Evolutionary conservation across 2,329 filamentous ascomycete genomes (phyloP), one percentile per base, ranked within the genome.

Genomic region (Epichloe sp.): DNA sequence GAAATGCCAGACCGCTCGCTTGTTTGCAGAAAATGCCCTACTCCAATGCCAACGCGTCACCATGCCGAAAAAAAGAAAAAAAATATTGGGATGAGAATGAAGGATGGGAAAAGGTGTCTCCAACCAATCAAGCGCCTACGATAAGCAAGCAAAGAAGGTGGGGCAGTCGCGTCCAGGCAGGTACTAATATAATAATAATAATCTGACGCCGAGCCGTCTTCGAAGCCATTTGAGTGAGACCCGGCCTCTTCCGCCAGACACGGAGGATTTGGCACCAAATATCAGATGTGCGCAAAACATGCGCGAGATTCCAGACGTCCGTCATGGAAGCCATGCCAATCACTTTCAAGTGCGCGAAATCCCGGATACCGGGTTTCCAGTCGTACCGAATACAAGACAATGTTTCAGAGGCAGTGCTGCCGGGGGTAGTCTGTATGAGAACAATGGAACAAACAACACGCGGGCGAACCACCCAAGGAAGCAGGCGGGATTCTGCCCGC

Each of bases 1-100:
- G 35, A 46, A 51, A 47, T 41, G 26, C 44, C 23, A 38, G 49
- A 47, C 49, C 49, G 49, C 49, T 51, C 49, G 49, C 49, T 51
- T 51, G 49, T 50, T 43, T 38, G 23, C 26, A 26, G 4, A 23
- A 46, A 47, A 43, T 44, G 48, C 26, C 48, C 44, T 10, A 23
- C 15, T 31, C 36, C 17, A 43, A 44, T 44, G 17, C 31, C 38
- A 26, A 38, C 45, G 45, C 48, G 23, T 45, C 48, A 31, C 48
- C 36, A 41, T 41, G 43, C 15, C 7, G 37, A 51, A 35, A 34
- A 47, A 46, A 38, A 38, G 49, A 36, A 51, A 35, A 34, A 47
- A 46, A 38, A 38, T 49, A 36, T 45, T 6, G n/a, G 43, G 14
- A 21, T 11, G 31, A 15, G 7, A 35, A 42, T 34, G 26, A 26